Conservation (phyloP, 352 stramenopile genomes). For the Blastocystis hominis region DNA sequence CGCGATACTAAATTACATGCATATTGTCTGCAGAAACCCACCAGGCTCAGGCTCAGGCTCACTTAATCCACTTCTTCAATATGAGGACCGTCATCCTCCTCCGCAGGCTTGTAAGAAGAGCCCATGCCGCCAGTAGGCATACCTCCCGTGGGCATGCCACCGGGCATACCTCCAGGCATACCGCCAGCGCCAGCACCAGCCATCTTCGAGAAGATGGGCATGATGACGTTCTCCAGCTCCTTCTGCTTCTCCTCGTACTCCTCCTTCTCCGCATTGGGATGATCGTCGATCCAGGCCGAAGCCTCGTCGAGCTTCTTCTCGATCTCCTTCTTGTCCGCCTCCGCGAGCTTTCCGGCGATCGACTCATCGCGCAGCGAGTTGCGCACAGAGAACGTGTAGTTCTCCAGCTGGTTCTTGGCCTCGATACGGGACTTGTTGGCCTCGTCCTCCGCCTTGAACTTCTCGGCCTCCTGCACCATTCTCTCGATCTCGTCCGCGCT, state of each 20-base stretch:
- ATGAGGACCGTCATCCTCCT: slow-evolving; percentile 59
- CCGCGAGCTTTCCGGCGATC: slow-evolving; percentile 84
- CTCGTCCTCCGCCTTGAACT: slow-evolving; percentile 81
- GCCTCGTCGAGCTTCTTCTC: slow-evolving; percentile 85
- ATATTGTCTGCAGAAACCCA: not conserved
- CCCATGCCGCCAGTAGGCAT: slow-evolving; percentile 60
- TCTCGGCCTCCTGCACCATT: slow-evolving; percentile 81
- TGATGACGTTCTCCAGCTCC: slow-evolving; percentile 68
- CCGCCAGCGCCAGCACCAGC: slow-evolving; percentile 65
- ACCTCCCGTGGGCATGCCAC: slow-evolving; percentile 65
- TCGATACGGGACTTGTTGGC: slow-evolving; percentile 65
- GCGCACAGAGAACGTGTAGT: slow-evolving; percentile 76
- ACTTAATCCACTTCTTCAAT: slow-evolving; percentile 65
- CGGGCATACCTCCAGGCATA: slow-evolving; percentile 63
- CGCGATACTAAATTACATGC: not conserved
- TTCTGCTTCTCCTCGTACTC: slow-evolving; percentile 88
- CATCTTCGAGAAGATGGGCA: slow-evolving; percentile 60
- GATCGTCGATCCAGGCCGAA: slow-evolving; percentile 97
- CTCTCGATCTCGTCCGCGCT: slow-evolving; percentile 80
- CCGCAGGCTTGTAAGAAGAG: not conserved
- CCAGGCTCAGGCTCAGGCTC: too few relatives aligned
- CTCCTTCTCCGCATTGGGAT: slow-evolving; percentile 83
- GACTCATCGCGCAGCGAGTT: slow-evolving; percentile 74
- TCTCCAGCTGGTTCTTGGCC: slow-evolving; percentile 76
- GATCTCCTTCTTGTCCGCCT: slow-evolving; percentile 80